Percentiles rank a stretch among this genome's conserved stretches.
Evolutionary conservation across 1,139 yeast genomes (phyloP).

Genomic region (Scheffersomyces quercinus): DNA sequence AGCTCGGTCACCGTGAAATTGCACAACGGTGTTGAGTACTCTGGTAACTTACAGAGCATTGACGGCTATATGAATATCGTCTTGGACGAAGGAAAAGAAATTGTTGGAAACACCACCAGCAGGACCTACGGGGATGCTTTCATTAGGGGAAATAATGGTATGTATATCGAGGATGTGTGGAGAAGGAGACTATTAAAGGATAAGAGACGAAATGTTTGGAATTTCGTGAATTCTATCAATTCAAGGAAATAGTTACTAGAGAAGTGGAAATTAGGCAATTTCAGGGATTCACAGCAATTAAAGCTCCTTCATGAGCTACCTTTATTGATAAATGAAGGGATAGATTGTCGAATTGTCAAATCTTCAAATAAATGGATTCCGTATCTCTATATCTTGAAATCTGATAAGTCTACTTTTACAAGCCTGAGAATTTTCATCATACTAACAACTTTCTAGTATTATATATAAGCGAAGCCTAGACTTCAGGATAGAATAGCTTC

Average conservation of each 20-base stretch:
- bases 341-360: too few relatives aligned
- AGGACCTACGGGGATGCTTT: slow-evolving; percentile 80
- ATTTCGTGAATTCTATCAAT: too few relatives aligned
- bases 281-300: neutral
- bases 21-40: slow-evolving; percentile 82
- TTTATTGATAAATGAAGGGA: too few relatives aligned
- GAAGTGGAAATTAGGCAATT: neutral
- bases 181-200: neutral
- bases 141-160: slow-evolving; percentile 91
- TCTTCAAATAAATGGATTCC: too few relatives aligned
- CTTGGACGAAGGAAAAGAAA: slow-evolving; percentile 73
- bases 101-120: slow-evolving; percentile 55
- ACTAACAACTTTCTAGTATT: slow-evolving; percentile 40
- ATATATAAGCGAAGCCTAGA: slow-evolving; percentile 46
- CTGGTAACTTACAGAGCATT: slow-evolving; percentile 76
- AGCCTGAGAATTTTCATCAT: slow-evolving; percentile 1
- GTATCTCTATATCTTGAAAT: too few relatives aligned
- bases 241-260: neutral
- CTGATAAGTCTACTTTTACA: too few relatives aligned
- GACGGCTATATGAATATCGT: slow-evolving; percentile 98
- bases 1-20: slow-evolving; percentile 79
- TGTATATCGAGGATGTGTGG: slow-evolving; percentile 25
- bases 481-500: neutral
- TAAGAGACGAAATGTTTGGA: neutral
- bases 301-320: too few relatives aligned